Evolutionary conservation across 2,329 filamentous ascomycete species (phyloP).

Genomic region (Daldinia sp.): DNA sequence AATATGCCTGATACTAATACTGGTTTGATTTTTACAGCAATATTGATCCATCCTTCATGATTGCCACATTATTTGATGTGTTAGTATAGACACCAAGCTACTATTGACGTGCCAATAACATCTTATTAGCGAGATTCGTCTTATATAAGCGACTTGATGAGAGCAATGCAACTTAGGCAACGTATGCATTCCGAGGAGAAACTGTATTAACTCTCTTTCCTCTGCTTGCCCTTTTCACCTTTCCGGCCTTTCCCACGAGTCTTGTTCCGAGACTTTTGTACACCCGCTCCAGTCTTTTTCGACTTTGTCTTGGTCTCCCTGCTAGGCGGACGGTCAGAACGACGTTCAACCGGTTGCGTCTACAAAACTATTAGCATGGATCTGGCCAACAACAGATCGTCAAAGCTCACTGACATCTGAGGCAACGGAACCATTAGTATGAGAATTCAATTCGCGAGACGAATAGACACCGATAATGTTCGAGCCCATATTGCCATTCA

Average conservation of each 20-base stretch:
- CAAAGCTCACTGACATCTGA: neutral
- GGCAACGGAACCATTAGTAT: neutral
- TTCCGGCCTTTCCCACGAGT: no score
- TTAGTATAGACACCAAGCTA: neutral
- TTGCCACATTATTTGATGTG: neutral
- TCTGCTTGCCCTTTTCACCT: neutral
- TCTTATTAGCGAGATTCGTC: neutral
- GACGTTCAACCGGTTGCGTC: neutral
- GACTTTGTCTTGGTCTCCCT: no score
- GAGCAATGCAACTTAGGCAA: neutral
- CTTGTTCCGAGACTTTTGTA: neutral
- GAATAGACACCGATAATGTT: neutral
- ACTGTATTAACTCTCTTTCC: neutral
- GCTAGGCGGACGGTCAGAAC: neutral
- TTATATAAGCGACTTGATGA: neutral
- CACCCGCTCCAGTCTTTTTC: neutral
- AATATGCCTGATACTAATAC: neutral
- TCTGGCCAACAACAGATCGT: neutral
- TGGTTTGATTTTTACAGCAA: neutral
- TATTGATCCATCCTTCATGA: neutral
- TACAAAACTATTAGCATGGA: neutral
- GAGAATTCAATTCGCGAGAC: neutral
- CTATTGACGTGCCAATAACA: neutral
- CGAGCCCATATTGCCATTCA: neutral
- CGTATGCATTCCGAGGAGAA: neutral